phyloP scores from a whole-genome alignment of 345 rosid genomes.

The Lumnitzera racemosa region DNA sequence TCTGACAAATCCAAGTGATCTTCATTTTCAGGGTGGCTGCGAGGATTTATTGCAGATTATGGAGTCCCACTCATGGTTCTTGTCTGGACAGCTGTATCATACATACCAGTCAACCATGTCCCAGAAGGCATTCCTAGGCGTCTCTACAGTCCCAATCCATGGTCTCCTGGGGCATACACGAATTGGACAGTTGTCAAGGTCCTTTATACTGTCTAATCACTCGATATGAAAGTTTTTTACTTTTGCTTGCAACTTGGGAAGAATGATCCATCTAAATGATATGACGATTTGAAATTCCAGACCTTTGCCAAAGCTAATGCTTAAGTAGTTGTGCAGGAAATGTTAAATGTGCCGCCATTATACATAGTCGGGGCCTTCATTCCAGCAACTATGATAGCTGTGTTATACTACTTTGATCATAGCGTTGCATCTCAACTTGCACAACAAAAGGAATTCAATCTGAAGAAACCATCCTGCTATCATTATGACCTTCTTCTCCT shows the following conservation, averaged over 20 bases:
- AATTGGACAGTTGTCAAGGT: constrained; percentile 63
- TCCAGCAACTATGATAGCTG: constrained; percentile 68
- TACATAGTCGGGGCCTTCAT: constrained; percentile 56
- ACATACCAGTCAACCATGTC: constrained; percentile 43
- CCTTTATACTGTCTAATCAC: neutral
- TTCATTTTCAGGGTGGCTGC: constrained; percentile 33
- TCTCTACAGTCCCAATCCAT: constrained; percentile 59
- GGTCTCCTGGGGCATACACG: constrained; percentile 56
- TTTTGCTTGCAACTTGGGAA: neutral
- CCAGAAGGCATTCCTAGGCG: constrained; percentile 57
- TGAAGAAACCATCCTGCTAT: constrained; percentile 56
- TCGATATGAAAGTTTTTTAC: neutral
- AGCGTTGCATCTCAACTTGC: constrained; percentile 65
- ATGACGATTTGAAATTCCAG: neutral
- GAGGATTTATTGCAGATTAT: constrained; percentile 53
- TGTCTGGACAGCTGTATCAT: constrained; percentile 51
- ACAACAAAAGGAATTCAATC: constrained; percentile 57
- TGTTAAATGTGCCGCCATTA: constrained; percentile 44
- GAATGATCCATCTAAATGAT: neutral
- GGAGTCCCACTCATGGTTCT: constrained; percentile 61
- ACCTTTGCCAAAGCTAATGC: constrained; percentile 12
- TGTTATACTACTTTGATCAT: constrained; percentile 62
- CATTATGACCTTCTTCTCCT: constrained; percentile 57
- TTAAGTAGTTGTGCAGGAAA: constrained; percentile 28
- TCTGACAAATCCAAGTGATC: neutral